Evolutionary conservation across 768 basidiomycete genomes (phyloP).

Genomic region (Leccinum incarnatum): DNA sequence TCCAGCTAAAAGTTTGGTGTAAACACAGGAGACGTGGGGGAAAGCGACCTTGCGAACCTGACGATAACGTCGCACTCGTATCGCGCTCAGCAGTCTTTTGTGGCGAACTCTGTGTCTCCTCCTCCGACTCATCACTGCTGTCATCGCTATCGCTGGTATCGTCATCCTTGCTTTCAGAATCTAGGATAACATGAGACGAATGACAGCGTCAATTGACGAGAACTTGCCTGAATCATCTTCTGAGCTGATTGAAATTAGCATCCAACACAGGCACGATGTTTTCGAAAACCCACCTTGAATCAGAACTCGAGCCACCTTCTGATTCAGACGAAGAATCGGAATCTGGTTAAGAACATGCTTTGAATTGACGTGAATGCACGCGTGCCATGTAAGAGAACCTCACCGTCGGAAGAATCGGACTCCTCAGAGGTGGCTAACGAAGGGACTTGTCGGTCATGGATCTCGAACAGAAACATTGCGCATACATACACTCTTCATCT

Average conservation of each 20-base stretch:
- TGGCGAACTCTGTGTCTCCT: constrained; percentile 3
- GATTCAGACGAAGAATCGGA: constrained; percentile 19
- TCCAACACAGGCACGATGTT: too few species aligned
- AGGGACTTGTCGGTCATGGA: constrained; percentile 8
- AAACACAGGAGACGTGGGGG: neutral
- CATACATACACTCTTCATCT: constrained; percentile 23
- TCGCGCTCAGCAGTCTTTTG: constrained; percentile 27
- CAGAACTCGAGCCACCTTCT: constrained; percentile 24
- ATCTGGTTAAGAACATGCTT: constrained; percentile 7
- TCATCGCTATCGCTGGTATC: constrained; percentile 13
- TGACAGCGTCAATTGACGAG: constrained; percentile 7
- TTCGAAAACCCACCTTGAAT: constrained; percentile 21
- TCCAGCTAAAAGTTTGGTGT: constrained; percentile 11
- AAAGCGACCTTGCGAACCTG: constrained; percentile 19
- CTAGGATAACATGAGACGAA: constrained; percentile 7
- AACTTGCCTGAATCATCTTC: constrained; percentile 17
- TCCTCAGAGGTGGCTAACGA: constrained; percentile 23
- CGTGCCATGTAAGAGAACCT: neutral
- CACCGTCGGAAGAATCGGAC: constrained; percentile 28
- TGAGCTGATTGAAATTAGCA: constrained; percentile 15
- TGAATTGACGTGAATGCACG: neutral
- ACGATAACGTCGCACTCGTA: constrained; percentile 41
- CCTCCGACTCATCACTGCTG: constrained; percentile 4
- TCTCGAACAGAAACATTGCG: neutral
- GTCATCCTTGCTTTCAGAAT: constrained; percentile 10